Conservation (phyloP, 2,329 filamentous ascomycete species). For the Paracoccidioides brasiliensis region DNA sequence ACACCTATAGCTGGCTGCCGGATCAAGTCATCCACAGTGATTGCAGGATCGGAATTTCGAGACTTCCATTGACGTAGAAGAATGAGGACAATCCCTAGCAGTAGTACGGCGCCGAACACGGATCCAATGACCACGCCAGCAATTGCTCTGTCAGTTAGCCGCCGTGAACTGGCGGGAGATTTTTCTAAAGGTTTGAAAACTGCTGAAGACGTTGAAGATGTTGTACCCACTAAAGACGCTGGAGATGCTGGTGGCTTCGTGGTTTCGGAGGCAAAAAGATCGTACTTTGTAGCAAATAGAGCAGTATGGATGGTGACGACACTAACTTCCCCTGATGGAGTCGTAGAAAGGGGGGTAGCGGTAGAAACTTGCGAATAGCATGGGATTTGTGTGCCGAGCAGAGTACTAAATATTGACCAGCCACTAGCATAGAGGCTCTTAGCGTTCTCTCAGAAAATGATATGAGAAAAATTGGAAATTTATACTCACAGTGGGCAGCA, state of each 20-base stretch:
- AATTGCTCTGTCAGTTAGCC: constrained; percentile 13
- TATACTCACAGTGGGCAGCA: constrained; percentile 15
- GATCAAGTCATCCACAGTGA: background rate
- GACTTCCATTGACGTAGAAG: background rate
- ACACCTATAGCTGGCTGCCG: background rate
- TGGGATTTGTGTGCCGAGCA: constrained; percentile 18
- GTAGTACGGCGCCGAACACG: constrained; percentile 3
- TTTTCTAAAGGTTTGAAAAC: background rate
- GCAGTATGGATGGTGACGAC: constrained; percentile 11
- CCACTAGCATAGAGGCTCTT: constrained; percentile 7
- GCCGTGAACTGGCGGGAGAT: background rate
- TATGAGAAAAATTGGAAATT: background rate
- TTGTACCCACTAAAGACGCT: too few relatives aligned
- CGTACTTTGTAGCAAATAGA: constrained; percentile 19
- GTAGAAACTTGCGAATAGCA: constrained; percentile 15
- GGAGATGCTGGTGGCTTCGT: background rate
- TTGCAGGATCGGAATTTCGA: background rate
- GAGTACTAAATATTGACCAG: constrained; percentile 12
- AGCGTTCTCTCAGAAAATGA: background rate
- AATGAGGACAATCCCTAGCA: constrained; percentile 4
- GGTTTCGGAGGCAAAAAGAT: constrained; percentile 6
- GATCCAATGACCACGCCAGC: constrained; percentile 16
- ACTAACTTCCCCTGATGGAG: constrained; percentile 13
- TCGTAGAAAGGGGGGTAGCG: constrained; percentile 12
- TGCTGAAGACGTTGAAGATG: background rate